Base-by-base conservation (phyloP, 306 rosid genomes). In the Castanea mollissima region DNA sequence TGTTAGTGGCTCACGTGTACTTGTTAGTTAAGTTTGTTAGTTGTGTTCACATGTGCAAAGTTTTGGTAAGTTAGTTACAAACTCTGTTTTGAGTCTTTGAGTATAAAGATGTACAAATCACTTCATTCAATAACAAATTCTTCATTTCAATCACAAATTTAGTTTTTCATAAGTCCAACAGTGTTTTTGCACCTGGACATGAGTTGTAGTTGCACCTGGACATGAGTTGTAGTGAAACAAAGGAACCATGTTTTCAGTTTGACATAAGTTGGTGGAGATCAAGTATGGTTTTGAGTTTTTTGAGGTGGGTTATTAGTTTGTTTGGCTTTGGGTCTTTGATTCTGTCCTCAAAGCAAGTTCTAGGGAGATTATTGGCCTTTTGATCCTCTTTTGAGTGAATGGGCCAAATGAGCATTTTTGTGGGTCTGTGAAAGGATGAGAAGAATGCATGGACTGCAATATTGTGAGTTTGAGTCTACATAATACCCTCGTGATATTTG, bases 341-440 rank as follows among this genome's bases (percentile, higher is more conserved):
- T 78, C 91, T 74, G 83, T 87, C 90, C 57, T 93, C 92, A 31
- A 93, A 84, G 55, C 93, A 89, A 71, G 97, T 91, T 69, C 79
- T 93, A 0, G 97, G 93, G 90, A 87, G 21, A 81, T 64, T 1
- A 77, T 77, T 1, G 91, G 92, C 75, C 89, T 90, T 64, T 71
- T 86, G 92, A 94, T 91, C 82, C 98, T 83, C 71, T 55, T 90
- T 74, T 90, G 97, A n/a, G 55, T 35, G 71, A 73, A 89, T 14
- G 23, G 91, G 16, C 93, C 85, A 76, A 85, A 87, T 59, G 74
- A 68, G 55, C 74, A 57, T 19, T 13, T 38, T 46, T 58, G 64
- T 41, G 73, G 82, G 78, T 67, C 23, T 18, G 73, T 13, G 20
- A 71, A 85, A 74, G 78, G 71, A 62, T 32, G 72, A 46, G 59